phyloP scores from a whole-genome alignment of 768 basidiomycete species.

The Coprinopsis cinerea region DNA sequence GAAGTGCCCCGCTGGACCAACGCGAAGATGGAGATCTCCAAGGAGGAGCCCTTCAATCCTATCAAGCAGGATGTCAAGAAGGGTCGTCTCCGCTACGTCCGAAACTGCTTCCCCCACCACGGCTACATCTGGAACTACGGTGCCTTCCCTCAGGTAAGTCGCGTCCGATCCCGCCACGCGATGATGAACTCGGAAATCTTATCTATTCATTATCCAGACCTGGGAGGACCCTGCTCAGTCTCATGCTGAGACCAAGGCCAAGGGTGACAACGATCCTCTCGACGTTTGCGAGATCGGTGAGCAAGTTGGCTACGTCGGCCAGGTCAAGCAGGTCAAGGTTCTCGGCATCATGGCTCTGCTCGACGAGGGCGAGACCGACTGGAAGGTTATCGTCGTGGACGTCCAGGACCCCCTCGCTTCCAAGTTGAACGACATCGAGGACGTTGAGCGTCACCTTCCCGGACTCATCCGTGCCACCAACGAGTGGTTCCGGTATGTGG shows the following conservation, averaged over 20 bases:
- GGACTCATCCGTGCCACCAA: conserved; percentile 96
- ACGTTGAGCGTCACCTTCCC: conserved; percentile 96
- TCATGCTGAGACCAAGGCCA: conserved; percentile 97
- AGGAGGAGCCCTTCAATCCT: conserved; percentile 98
- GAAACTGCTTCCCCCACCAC: conserved; percentile 99
- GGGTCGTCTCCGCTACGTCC: conserved; percentile 91
- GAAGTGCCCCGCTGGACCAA: conserved; percentile 99
- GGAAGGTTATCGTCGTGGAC: conserved; percentile 99
- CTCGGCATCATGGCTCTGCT: conserved; percentile 99
- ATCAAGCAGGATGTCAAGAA: conserved; percentile 99
- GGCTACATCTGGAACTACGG: conserved; percentile 99
- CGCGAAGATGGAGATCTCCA: conserved; percentile 99
- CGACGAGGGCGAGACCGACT: conserved; percentile 99
- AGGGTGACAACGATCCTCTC: conserved; percentile 98
- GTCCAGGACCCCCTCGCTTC: conserved; percentile 91
- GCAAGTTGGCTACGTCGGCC: conserved; percentile 93
- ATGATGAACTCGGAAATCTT: conserved; percentile 11
- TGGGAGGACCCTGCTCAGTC: conserved; percentile 91
- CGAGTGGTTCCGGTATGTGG: conserved; percentile 90
- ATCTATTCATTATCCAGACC: conserved; percentile 51
- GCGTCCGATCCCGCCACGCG: background rate
- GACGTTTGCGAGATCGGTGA: conserved; percentile 99
- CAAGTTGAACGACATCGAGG: conserved; percentile 98
- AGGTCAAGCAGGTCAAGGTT: conserved; percentile 99
- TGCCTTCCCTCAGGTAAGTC: conserved; percentile 89